A percentile compares a stretch with the other conserved stretches of the same genome.
Conservation (phyloP, 1,139 yeast genomes). For the Scheffersomyces insectosa region DNA sequence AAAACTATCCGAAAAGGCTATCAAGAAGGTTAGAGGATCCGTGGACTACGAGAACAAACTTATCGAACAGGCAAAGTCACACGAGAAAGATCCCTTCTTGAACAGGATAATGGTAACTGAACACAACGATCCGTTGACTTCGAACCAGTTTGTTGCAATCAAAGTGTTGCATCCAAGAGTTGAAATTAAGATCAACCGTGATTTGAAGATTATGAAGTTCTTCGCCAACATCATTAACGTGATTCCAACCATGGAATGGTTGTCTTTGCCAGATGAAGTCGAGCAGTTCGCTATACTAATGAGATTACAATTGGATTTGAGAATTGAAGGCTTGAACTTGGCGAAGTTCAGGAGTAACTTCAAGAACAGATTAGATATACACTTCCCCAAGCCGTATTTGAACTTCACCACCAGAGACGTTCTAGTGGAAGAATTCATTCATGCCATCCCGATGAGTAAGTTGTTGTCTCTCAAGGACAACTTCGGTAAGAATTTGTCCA, state of each 20-base stretch:
- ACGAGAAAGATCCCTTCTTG: constrained; percentile 24
- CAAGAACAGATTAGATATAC: constrained; percentile 57
- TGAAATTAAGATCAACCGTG: constrained; percentile 70
- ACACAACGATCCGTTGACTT: constrained; percentile 34
- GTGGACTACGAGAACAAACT: constrained; percentile 24
- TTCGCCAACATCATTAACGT: constrained; percentile 70
- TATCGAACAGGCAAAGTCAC: constrained; percentile 7
- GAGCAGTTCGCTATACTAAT: constrained; percentile 82
- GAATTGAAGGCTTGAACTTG: constrained; percentile 86
- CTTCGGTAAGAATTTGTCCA: constrained; percentile 58
- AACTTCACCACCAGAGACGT: constrained; percentile 69
- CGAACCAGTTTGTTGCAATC: constrained; percentile 73
- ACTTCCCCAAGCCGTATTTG: constrained; percentile 78
- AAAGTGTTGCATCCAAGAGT: constrained; percentile 92
- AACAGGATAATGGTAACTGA: constrained; percentile 41
- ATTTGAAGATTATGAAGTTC: constrained; percentile 76
- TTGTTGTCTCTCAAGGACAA: constrained; percentile 49
- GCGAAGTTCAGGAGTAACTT: constrained; percentile 68
- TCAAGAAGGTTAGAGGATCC: constrained; percentile 31
- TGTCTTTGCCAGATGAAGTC: constrained; percentile 92
- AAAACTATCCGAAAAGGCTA: constrained; percentile 51
- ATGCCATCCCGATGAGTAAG: constrained; percentile 79
- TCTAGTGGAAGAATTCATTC: constrained; percentile 80
- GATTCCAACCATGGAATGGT: constrained; percentile 97
- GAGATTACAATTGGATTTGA: constrained; percentile 83